Evolutionary conservation across 2,329 filamentous ascomycete genomes (phyloP).

Genomic region (Talaromyces sp.): DNA sequence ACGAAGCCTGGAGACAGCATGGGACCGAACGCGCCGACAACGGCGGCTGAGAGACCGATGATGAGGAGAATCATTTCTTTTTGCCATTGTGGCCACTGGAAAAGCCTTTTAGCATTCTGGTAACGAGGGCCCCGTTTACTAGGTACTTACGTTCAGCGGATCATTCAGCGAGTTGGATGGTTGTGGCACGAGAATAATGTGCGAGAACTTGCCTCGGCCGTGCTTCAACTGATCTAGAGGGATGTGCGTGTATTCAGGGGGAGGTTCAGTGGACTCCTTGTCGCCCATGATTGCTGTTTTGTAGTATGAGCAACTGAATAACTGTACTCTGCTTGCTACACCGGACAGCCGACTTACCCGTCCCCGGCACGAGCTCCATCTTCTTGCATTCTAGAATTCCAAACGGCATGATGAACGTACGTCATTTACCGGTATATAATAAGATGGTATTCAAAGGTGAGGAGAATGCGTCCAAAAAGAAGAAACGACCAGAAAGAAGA

Average conservation of each 20-base stretch:
- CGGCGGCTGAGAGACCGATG: slow-evolving; percentile 8
- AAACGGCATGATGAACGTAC: slow-evolving; percentile 7
- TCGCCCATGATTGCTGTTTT: background rate
- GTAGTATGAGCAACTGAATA: background rate
- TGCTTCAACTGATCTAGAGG: slow-evolving; percentile 4
- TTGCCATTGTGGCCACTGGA: slow-evolving; percentile 9
- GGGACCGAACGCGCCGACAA: slow-evolving; percentile 7
- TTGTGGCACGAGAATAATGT: slow-evolving; percentile 9
- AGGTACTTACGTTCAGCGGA: slow-evolving; percentile 5
- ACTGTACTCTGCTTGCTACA: background rate
- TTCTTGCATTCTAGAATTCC: slow-evolving; percentile 9
- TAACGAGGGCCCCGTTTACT: background rate
- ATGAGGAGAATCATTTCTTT: slow-evolving; percentile 9
- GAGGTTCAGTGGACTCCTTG: slow-evolving; percentile 1
- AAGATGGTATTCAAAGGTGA: background rate
- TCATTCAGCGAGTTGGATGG: slow-evolving; percentile 5
- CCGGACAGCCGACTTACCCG: background rate
- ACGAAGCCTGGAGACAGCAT: slow-evolving; percentile 11
- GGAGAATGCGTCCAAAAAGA: background rate
- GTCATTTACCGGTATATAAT: no score
- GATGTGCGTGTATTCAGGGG: slow-evolving; percentile 4
- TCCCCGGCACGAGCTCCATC: slow-evolving; percentile 10
- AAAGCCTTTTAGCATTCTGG: background rate
- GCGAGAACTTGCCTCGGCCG: slow-evolving; percentile 2
- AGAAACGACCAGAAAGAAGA: background rate